Conservation (phyloP, 495 filamentous ascomycete genomes). For the Hypomontagnella submonticulosa region DNA sequence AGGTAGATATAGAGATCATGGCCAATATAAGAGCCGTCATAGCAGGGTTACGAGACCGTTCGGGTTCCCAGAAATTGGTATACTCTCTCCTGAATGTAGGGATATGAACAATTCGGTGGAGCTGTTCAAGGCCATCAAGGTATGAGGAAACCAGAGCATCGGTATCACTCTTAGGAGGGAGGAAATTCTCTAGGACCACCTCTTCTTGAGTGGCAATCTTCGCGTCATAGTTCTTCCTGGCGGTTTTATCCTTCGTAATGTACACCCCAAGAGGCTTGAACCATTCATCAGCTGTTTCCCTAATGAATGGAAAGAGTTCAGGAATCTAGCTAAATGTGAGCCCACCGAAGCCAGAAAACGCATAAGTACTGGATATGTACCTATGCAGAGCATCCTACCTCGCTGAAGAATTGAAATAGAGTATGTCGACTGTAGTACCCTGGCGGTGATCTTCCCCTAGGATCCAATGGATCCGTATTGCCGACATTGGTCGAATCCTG, state of each 20-base stretch:
- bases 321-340: constrained; percentile 45
- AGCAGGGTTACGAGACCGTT: constrained; percentile 46
- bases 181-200: constrained; percentile 49
- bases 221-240: constrained; percentile 43
- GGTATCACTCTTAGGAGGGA: constrained; percentile 51
- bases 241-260: constrained; percentile 50
- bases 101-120: constrained; percentile 60
- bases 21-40: constrained; percentile 56
- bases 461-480: constrained; percentile 21
- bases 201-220: constrained; percentile 47
- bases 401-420: constrained; percentile 41
- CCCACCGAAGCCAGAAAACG: background rate
- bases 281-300: constrained; percentile 57
- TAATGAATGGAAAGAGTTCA: constrained; percentile 58
- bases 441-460: constrained; percentile 28
- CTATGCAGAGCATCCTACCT: constrained; percentile 21
- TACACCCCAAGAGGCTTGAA: constrained; percentile 52
- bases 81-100: constrained; percentile 58
- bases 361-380: too few relatives aligned
- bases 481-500: background rate
- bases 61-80: constrained; percentile 54
- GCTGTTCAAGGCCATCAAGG: constrained; percentile 58
- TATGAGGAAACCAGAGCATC: constrained; percentile 55
- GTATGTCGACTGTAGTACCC: constrained; percentile 40
- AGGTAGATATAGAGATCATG: constrained; percentile 56